A percentile compares a stretch with the other conserved stretches of the same genome.
Conservation (phyloP, 73 alveolate species). For the Halteria grandinella region DNA sequence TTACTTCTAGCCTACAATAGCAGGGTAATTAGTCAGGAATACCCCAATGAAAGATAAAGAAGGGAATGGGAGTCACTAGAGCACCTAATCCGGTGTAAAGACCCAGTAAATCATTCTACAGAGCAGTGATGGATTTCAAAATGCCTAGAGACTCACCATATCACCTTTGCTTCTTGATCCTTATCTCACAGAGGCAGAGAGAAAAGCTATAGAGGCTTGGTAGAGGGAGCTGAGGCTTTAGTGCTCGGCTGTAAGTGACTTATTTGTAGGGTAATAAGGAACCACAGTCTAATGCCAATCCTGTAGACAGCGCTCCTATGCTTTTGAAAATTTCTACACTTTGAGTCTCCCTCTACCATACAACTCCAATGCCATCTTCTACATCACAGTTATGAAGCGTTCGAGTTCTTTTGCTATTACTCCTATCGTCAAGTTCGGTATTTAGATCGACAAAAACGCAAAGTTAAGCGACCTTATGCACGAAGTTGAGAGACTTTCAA, state of each 20-base stretch:
- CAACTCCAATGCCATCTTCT: conserved; percentile 25
- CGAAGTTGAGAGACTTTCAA: conserved; percentile 28
- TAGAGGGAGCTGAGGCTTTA: conserved; percentile 16
- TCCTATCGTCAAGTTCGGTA: conserved; percentile 42
- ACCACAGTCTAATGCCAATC: conserved; percentile 40
- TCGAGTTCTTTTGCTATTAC: conserved; percentile 5
- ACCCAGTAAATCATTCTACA: too few relatives aligned
- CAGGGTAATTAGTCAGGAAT: background rate
- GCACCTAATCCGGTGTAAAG: too few relatives aligned
- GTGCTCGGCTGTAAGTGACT: conserved; percentile 48
- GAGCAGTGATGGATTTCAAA: too few relatives aligned
- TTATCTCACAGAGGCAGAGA: conserved; percentile 33
- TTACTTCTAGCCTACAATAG: conserved; percentile 17
- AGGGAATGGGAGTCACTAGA: too few relatives aligned
- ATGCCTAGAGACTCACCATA: too few relatives aligned
- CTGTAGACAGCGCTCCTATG: conserved; percentile 39
- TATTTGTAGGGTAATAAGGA: conserved; percentile 48
- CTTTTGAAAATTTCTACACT: conserved; percentile 59
- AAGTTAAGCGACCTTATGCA: conserved; percentile 36
- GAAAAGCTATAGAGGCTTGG: conserved; percentile 58
- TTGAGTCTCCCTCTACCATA: conserved; percentile 59
- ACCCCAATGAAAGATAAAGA: conserved; percentile 26
- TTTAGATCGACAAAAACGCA: conserved; percentile 44
- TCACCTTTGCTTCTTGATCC: conserved; percentile 43
- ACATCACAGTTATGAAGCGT: conserved; percentile 41